Conservation (phyloP, 768 basidiomycete genomes). For the Phaeolepiota aurea region DNA sequence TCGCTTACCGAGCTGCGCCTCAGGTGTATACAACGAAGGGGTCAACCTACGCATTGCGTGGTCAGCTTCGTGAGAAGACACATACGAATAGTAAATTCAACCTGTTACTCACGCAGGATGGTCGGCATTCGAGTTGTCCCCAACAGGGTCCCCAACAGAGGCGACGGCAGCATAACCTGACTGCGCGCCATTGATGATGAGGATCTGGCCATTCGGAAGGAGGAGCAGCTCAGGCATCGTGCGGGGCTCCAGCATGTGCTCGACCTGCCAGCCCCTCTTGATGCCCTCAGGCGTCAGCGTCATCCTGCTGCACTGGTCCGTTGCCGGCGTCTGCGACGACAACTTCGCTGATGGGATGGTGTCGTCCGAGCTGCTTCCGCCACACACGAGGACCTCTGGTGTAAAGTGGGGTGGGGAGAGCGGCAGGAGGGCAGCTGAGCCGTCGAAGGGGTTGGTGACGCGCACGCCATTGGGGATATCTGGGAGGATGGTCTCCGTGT, state of each 20-base stretch:
- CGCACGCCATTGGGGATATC: constrained; percentile 36
- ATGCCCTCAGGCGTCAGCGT: constrained; percentile 32
- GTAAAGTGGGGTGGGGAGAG: constrained; percentile 29
- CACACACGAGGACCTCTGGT: constrained; percentile 39
- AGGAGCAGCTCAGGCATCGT: constrained; percentile 30
- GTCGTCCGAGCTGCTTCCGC: constrained; percentile 29
- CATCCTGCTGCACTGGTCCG: constrained; percentile 33
- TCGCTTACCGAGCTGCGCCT: not conserved
- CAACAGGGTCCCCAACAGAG: constrained; percentile 20
- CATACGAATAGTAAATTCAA: not conserved
- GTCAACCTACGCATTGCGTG: constrained; percentile 8
- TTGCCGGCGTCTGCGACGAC: constrained; percentile 32
- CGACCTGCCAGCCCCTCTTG: constrained; percentile 34
- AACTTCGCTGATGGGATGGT: constrained; percentile 18
- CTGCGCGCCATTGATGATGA: constrained; percentile 34
- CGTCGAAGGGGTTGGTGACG: constrained; percentile 32
- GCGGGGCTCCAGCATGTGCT: constrained; percentile 31
- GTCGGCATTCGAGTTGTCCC: constrained; percentile 18
- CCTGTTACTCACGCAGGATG: constrained; percentile 24
- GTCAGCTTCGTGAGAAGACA: too few relatives aligned
- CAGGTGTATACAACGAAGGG: not conserved
- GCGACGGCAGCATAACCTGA: constrained; percentile 33
- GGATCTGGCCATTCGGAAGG: constrained; percentile 33
- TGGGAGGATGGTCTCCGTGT: constrained; percentile 29
- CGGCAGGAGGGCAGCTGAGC: constrained; percentile 26